Evolutionary conservation across 2,329 filamentous ascomycete genomes (phyloP).

Genomic region (Colletotrichum scovillei): DNA sequence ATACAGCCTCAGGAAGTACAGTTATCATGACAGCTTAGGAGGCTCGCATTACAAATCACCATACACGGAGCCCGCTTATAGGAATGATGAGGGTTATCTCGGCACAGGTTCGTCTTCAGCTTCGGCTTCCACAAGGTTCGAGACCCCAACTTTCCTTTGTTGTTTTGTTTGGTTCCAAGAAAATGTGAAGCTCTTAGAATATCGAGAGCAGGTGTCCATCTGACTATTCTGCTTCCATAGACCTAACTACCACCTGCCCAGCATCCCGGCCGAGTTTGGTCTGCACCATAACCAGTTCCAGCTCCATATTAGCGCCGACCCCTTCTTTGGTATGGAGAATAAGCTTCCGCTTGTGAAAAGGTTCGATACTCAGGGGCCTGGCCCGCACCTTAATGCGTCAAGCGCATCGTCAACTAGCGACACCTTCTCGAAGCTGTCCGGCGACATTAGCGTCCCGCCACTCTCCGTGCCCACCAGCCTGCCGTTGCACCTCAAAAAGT

Average conservation of each 20-base stretch:
- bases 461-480: constrained; percentile 57
- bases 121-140: constrained; percentile 39
- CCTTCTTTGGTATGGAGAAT: constrained; percentile 64
- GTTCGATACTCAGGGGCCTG: constrained; percentile 56
- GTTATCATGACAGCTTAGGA: constrained; percentile 52
- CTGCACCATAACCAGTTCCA: constrained; percentile 62
- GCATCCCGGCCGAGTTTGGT: constrained; percentile 55
- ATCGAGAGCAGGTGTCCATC: constrained; percentile 30
- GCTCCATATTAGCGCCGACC: constrained; percentile 57
- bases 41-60: constrained; percentile 49
- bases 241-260: constrained; percentile 54
- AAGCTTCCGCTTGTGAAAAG: constrained; percentile 63
- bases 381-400: constrained; percentile 53
- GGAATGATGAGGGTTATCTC: constrained; percentile 54
- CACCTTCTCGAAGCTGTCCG: constrained; percentile 46
- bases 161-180: background rate
- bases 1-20: background rate
- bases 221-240: constrained; percentile 40
- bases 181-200: too few species aligned
- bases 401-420: constrained; percentile 50
- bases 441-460: constrained; percentile 52
- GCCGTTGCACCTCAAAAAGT: constrained; percentile 48
- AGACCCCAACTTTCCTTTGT: too few species aligned
- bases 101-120: constrained; percentile 50
- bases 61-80: constrained; percentile 44